Base-by-base conservation (phyloP, 768 basidiomycete genomes). In the Hortiboletus campestris region DNA sequence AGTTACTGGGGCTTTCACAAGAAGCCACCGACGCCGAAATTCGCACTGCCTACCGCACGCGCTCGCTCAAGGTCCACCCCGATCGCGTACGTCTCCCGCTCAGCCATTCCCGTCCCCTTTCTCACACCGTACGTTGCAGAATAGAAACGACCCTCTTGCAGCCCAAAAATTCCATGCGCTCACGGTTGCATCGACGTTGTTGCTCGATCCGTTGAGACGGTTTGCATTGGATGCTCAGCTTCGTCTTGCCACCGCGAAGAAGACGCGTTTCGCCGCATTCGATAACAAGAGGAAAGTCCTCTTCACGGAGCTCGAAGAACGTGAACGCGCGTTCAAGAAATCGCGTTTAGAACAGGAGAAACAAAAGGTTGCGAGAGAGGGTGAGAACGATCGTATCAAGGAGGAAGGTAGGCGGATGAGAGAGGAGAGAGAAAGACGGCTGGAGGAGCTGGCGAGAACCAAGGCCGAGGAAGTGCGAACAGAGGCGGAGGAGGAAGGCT, bases 1-100 rank as follows among this genome's bases (percentile, higher is more conserved):
- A 91, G 49, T 74, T 91, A 0, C 75, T 93, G 2, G 80, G 76
- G 3, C 60, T 92, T 31, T 74, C 76, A 7, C 63, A 76, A 39
- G 88, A 90, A 59, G 79, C 86, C 17, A 86, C 86, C 31, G 89
- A 92, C 55, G 80, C 83, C 48, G 90, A 91, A 59, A 89, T 94
- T 50, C 80, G 82, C 54, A 89, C 84, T 3, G 89, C 91, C 0
- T 94, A 92, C 62, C 80, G 91, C 39, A 79, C 89, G 55, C 78
- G 83, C 29, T 92, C 91, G 2, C 78, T 91, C 63, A 92, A 91
- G 74, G 89, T 92, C 35, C 91, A 94, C 72, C 91, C 91, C 29
- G 91, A 93, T 67, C 82, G 89, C 66, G 91, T 91, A 61, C 58
- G 82, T 78, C 57, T 39, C 43, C 22, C 43, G 31, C 61, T 58